Percentiles rank a stretch among this genome's conserved stretches.
Evolutionary conservation across 2,329 filamentous ascomycete species (phyloP).

Genomic region (Chaetomium sp.): DNA sequence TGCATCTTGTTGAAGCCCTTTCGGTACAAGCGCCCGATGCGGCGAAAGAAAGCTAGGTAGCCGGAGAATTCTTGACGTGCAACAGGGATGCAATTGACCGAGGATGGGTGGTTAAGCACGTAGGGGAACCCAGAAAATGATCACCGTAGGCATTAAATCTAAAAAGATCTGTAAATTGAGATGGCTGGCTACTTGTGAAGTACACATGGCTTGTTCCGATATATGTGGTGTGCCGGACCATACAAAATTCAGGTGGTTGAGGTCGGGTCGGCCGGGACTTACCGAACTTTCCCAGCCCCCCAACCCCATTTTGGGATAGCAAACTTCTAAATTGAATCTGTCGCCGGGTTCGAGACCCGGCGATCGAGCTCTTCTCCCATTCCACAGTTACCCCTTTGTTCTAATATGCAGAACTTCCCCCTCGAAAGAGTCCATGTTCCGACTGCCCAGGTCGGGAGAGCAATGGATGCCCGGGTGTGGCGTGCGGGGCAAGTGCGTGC

Average conservation of each 20-base stretch:
- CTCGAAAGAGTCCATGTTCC: background rate
- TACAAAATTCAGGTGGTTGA: slow-evolving; percentile 30
- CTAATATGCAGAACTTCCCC: background rate
- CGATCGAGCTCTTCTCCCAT: background rate
- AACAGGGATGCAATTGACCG: slow-evolving; percentile 16
- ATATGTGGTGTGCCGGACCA: background rate
- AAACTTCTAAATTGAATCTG: background rate
- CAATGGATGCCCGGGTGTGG: background rate
- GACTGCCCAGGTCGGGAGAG: background rate
- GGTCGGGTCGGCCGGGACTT: slow-evolving; percentile 2
- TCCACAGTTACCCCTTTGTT: background rate
- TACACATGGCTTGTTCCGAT: background rate
- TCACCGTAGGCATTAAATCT: slow-evolving; percentile 8
- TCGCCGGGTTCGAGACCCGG: background rate
- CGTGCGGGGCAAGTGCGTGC: background rate
- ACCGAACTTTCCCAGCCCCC: slow-evolving; percentile 2
- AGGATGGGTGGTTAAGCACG: slow-evolving; percentile 13
- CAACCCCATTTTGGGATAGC: background rate
- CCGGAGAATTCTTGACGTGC: slow-evolving; percentile 1
- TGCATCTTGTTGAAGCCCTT: slow-evolving; percentile 41
- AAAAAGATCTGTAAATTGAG: slow-evolving; percentile 7
- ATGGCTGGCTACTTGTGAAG: slow-evolving; percentile 9
- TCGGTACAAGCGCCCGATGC: slow-evolving; percentile 5
- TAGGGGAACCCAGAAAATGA: slow-evolving; percentile 11
- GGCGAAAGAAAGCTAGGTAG: background rate